Conservation (phyloP, 768 basidiomycete species). For the Pulveroboletus sp. region DNA sequence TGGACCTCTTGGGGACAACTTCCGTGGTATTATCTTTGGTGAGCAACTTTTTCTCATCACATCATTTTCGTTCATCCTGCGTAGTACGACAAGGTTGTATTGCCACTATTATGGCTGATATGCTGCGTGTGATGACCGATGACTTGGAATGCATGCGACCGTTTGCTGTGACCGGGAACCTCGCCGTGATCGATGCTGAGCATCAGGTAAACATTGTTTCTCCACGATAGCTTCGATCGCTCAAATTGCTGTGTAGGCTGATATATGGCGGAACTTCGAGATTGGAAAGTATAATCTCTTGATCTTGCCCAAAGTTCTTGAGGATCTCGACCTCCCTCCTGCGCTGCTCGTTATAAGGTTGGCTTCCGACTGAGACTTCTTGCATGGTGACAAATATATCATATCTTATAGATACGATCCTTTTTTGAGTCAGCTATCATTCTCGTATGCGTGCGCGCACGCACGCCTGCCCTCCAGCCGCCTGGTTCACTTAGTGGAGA, state of each 20-base stretch:
- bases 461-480: slow-evolving; percentile 47
- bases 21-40: slow-evolving; percentile 73
- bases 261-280: slow-evolving; percentile 47
- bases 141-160: slow-evolving; percentile 54
- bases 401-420: slow-evolving; percentile 33
- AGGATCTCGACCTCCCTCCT: slow-evolving; percentile 58
- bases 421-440: slow-evolving; percentile 59
- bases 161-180: slow-evolving; percentile 41
- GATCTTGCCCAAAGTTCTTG: slow-evolving; percentile 52
- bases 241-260: slow-evolving; percentile 35
- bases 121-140: slow-evolving; percentile 53
- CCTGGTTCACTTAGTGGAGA: slow-evolving; percentile 61
- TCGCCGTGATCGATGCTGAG: slow-evolving; percentile 29
- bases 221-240: neutral
- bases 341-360: slow-evolving; percentile 62
- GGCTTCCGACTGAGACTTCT: slow-evolving; percentile 11
- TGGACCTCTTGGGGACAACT: slow-evolving; percentile 48
- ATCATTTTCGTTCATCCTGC: slow-evolving; percentile 31
- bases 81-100: slow-evolving; percentile 52
- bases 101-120: slow-evolving; percentile 55
- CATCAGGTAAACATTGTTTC: slow-evolving; percentile 30
- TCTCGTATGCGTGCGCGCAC: slow-evolving; percentile 50
- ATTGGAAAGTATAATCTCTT: slow-evolving; percentile 61
- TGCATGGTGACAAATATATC: slow-evolving; percentile 4
- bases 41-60: slow-evolving; percentile 25